Evolutionary conservation across 2,329 filamentous ascomycete genomes (phyloP), one percentile per base, ranked within the genome.

Genomic region (Sporothrix brasiliensis): DNA sequence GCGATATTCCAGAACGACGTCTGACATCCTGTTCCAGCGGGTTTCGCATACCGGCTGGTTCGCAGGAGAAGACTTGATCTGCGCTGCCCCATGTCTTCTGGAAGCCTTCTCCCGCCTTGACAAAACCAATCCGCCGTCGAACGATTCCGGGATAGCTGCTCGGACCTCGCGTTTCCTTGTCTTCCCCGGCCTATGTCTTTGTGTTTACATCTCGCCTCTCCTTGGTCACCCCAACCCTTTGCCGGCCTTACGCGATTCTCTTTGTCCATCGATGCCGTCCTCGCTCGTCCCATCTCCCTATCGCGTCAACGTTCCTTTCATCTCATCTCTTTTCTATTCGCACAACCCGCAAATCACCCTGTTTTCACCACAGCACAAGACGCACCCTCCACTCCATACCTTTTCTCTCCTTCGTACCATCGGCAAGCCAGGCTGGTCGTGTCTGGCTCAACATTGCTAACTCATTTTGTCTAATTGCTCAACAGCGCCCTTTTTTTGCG

Each of bases 11-110:
- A 67, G 52, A 60, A 27, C 44, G n/a, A 24, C 61, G 70, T 72
- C 70, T 72, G 72, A 70, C 69, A 66, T 72, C 30, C 65, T 72
- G 70, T 69, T 71, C 63, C 69, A 74, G 71, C 53, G 68, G 69
- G 70, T 67, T 74, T 71, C 68, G 69, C 67, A 70, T 69, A n/a
- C 61, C 66, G 44, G 21, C 56, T 30, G 41, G 50, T 44, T 63
- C 69, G 54, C 60, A n/a, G 34, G 21, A 60, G n/a, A 47, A 4
- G 60, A 52, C 16, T 39, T 70, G 67, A 72, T 70, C 69, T 69
- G 50, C 71, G 34, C 24, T 30, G 47, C 69, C 56, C 70, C 69
- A 53, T 69, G 39, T 67, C 67, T 73, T 74, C 71, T 73, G 67
- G 72, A 74, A 73, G 70, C 67, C 34, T 70, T 69, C 70, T 70